Evolutionary conservation across 164 flowering plant species (phyloP).

Genomic region (Chloranthus sessilifolius): DNA sequence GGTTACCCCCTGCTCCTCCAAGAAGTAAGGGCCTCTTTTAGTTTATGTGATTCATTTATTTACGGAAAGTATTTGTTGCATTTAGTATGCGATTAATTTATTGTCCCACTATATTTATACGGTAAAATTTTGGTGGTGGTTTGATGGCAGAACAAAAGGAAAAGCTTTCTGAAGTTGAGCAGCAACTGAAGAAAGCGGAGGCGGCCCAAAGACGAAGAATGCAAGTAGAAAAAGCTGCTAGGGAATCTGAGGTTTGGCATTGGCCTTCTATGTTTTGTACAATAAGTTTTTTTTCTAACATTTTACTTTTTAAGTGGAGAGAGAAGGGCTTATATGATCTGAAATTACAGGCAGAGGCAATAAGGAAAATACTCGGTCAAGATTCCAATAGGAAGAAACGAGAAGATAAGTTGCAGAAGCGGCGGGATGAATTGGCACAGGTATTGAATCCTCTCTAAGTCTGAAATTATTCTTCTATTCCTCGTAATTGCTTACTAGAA

Average conservation of each 20-base stretch:
- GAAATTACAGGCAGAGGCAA: constrained; percentile 80
- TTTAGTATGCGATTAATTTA: neutral
- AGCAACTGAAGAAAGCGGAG: constrained; percentile 90
- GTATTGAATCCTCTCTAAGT: constrained; percentile 27
- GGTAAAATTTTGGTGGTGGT: neutral
- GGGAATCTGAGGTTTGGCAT: constrained; percentile 72
- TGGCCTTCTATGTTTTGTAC: neutral
- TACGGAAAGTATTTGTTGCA: neutral
- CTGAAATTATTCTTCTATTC: neutral
- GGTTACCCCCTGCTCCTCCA: constrained; percentile 78
- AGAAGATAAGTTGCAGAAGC: constrained; percentile 84
- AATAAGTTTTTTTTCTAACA: no score
- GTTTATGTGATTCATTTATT: neutral
- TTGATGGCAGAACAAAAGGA: constrained; percentile 76
- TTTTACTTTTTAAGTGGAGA: neutral
- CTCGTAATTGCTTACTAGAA: neutral
- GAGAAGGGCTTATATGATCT: neutral
- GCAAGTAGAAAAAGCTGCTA: constrained; percentile 88
- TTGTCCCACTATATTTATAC: constrained; percentile 2
- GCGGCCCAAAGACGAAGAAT: constrained; percentile 91
- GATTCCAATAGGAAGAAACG: constrained; percentile 85
- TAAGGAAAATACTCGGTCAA: constrained; percentile 89
- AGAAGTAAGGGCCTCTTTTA: constrained; percentile 52
- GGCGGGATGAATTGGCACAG: constrained; percentile 81
- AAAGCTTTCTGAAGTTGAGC: constrained; percentile 85